phyloP scores from a whole-genome alignment of 1,284 basidiomycete genomes.

The Entoloma clypeatum region DNA sequence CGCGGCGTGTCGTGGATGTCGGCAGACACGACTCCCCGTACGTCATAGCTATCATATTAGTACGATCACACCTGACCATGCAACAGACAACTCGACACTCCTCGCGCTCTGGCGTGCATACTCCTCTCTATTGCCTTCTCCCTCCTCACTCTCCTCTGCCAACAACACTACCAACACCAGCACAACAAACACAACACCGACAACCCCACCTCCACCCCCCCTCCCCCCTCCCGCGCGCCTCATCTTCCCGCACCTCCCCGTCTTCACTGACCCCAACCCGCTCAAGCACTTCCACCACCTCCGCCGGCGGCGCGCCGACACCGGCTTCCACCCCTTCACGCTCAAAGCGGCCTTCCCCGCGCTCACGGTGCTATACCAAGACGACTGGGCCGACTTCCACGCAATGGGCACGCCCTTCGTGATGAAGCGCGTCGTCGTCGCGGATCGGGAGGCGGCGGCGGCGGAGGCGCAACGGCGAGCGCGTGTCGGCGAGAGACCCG shows the following conservation, averaged over 20 bases:
- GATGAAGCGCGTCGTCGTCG: conserved; percentile 72
- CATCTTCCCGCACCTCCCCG: conserved; percentile 63
- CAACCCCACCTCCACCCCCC: conserved; percentile 42
- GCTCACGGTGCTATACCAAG: conserved; percentile 59
- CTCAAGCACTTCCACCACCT: conserved; percentile 43
- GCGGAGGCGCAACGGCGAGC: conserved; percentile 32
- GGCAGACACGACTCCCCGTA: conserved; percentile 45
- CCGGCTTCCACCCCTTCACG: conserved; percentile 62
- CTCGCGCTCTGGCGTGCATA: conserved; percentile 80
- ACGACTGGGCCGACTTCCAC: conserved; percentile 76
- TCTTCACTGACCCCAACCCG: conserved; percentile 51
- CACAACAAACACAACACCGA: too few relatives aligned
- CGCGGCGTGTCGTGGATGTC: conserved; percentile 56
- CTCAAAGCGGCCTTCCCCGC: conserved; percentile 71
- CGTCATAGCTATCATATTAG: conserved; percentile 20
- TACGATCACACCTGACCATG: conserved; percentile 7
- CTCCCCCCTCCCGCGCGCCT: conserved; percentile 69
- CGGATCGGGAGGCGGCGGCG: conserved; percentile 67
- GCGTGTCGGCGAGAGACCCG: conserved; percentile 43
- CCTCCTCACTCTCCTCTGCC: too few relatives aligned
- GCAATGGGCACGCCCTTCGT: conserved; percentile 66
- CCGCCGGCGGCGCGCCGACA: conserved; percentile 43
- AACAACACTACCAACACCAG: too few relatives aligned
- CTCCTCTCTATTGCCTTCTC: conserved; percentile 58
- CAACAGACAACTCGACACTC: conserved; percentile 64